Evolutionary conservation across 352 stramenopile genomes (phyloP), one percentile per base, ranked within the genome.

Genomic region (Poterioochromonas sp.): DNA sequence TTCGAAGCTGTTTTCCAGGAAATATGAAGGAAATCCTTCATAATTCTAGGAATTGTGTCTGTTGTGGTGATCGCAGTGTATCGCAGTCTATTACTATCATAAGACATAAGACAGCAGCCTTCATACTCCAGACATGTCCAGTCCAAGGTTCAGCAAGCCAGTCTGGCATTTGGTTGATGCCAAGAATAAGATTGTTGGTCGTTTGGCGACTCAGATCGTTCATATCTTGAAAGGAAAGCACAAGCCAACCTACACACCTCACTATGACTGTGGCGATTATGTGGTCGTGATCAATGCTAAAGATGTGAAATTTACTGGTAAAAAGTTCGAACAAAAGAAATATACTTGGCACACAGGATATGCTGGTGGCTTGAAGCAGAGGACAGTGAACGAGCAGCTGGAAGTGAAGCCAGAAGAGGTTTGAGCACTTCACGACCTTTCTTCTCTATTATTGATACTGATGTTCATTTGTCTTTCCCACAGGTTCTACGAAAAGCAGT

Each of bases 321-420:
- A 76, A 11, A 85, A 85, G 44, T 76, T 69, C 69, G 68, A 78
- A 12, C 40, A 84, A n/a, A 85, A 85, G 88, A 83, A 98, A 79
- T 99, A 98, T 87, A 85, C 90, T 79, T 98, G 94, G 94, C 95
- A 99, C 87, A 98, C 95, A 58, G 93, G 94, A 76, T 96, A 97
- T 86, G 93, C 94, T 34, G 95, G 95, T 39, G 94, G 94, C 0
- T 84, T 98, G 39, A 98, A 98, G 89, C 82, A 95, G 84, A 89
- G 93, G 76, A 91, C 89, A 40, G 93, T 94, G 26, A 88, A 93
- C 76, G 90, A 98, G 77, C 87, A 98, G 81, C 90, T 96, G 73
- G 90, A 94, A 65, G 87, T 90, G 81, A 97, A 97, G 80, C 93
- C 94, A 32, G 92, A 96, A 81, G 90, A 96, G 47, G 91, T 79